phyloP scores from a whole-genome alignment of 2,329 filamentous ascomycete species.

The Xylariaceae sp. region DNA sequence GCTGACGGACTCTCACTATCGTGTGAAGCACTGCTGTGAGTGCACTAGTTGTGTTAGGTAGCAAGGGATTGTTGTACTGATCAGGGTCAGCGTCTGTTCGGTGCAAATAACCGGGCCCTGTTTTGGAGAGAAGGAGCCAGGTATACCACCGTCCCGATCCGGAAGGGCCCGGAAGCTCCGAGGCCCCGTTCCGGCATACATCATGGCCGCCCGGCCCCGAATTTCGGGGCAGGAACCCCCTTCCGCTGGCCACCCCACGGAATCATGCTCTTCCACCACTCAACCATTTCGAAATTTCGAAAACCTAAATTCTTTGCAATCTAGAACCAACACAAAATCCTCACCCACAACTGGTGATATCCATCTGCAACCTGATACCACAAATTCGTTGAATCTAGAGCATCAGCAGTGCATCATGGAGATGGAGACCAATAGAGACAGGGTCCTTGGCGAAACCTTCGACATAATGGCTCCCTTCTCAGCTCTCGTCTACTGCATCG shows the following conservation, averaged over 20 bases:
- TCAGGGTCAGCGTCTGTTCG: neutral
- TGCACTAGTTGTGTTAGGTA: neutral
- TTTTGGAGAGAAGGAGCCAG: neutral
- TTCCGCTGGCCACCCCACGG: neutral
- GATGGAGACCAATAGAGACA: constrained; percentile 24
- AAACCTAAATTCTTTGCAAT: constrained; percentile 1
- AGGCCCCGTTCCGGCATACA: too few species aligned
- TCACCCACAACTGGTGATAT: constrained; percentile 1
- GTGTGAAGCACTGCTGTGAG: neutral
- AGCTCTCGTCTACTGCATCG: neutral
- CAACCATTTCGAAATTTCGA: constrained; percentile 1
- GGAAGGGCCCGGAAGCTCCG: too few species aligned
- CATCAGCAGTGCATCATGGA: constrained; percentile 20
- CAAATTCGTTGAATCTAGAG: constrained; percentile 6
- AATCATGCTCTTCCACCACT: constrained; percentile 1
- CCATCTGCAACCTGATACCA: neutral
- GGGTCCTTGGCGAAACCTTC: constrained; percentile 5
- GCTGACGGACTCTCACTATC: neutral
- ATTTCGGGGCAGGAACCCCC: constrained; percentile 5
- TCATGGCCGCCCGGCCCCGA: neutral
- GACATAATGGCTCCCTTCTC: neutral
- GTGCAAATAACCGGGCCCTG: neutral
- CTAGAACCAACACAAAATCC: constrained; percentile 3
- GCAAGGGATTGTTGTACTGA: neutral
- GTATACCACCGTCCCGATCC: too few species aligned